A percentile compares a stretch with the other conserved stretches of the same genome.
Evolutionary conservation across 2,329 filamentous ascomycete species (phyloP).

Genomic region (Ascochyta koolunga): DNA sequence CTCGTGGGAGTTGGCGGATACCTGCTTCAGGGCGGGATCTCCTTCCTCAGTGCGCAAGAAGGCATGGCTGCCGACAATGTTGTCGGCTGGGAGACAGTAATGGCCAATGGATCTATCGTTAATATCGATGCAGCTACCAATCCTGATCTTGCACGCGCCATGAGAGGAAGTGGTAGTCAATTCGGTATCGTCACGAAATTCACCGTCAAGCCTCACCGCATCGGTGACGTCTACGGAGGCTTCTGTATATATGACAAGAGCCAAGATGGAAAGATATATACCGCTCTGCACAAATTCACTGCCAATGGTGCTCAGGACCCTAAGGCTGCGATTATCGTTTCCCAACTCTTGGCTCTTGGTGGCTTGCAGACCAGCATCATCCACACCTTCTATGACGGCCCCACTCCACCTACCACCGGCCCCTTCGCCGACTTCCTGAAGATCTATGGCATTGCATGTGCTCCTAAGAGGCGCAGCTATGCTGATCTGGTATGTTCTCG

Average conservation of each 20-base stretch:
- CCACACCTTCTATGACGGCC: constrained; percentile 32
- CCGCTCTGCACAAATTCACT: constrained; percentile 43
- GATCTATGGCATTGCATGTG: constrained; percentile 29
- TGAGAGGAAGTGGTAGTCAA: constrained; percentile 35
- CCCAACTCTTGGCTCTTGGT: constrained; percentile 17
- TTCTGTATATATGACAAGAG: constrained; percentile 39
- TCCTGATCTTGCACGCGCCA: constrained; percentile 44
- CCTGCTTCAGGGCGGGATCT: constrained; percentile 29
- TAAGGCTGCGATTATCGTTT: constrained; percentile 33
- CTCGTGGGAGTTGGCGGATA: constrained; percentile 32
- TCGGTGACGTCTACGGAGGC: constrained; percentile 50
- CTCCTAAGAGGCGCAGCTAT: constrained; percentile 39
- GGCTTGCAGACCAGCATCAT: constrained; percentile 18
- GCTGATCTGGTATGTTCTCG: constrained; percentile 33
- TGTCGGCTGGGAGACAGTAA: constrained; percentile 40
- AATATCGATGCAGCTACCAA: constrained; percentile 31
- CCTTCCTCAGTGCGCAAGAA: constrained; percentile 32
- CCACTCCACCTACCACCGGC: constrained; percentile 37
- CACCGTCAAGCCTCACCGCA: constrained; percentile 28
- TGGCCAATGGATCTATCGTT: constrained; percentile 38
- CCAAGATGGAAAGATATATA: constrained; percentile 39
- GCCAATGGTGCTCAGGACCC: constrained; percentile 30
- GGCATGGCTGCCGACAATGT: constrained; percentile 42
- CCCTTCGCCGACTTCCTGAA: constrained; percentile 44
- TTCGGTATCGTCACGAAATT: constrained; percentile 39